Evolutionary conservation across 2,329 filamentous ascomycete genomes (phyloP).

Genomic region (Ascochyta rabiei): DNA sequence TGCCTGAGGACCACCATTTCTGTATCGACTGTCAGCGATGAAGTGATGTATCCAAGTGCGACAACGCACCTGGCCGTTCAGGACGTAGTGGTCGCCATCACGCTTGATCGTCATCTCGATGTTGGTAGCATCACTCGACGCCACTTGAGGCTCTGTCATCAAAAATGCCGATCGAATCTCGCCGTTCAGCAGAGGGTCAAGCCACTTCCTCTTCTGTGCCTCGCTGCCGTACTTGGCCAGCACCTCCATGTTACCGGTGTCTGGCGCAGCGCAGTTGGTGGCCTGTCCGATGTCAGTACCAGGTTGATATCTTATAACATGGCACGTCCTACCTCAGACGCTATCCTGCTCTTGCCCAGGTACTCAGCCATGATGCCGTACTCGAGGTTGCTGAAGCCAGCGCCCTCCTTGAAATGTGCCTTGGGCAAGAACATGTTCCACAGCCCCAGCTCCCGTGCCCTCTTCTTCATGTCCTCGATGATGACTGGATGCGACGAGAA

Average conservation of each 20-base stretch:
- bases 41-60: no score
- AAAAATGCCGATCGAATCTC: slow-evolving; percentile 88
- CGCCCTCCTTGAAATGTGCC: slow-evolving; percentile 93
- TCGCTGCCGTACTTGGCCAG: slow-evolving; percentile 89
- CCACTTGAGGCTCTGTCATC: slow-evolving; percentile 91
- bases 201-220: slow-evolving; percentile 82
- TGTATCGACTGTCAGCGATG: slow-evolving; percentile 44
- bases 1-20: slow-evolving; percentile 99
- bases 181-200: slow-evolving; percentile 79
- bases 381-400: slow-evolving; percentile 93
- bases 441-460: slow-evolving; percentile 80
- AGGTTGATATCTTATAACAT: neutral
- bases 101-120: slow-evolving; percentile 82
- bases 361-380: slow-evolving; percentile 98
- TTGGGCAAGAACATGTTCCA: slow-evolving; percentile 99
- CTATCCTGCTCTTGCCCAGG: slow-evolving; percentile 82
- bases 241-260: slow-evolving; percentile 96
- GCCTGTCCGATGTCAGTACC: slow-evolving; percentile 52
- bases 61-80: slow-evolving; percentile 77
- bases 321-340: slow-evolving; percentile 48
- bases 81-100: slow-evolving; percentile 86
- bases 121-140: slow-evolving; percentile 90
- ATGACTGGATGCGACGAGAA: slow-evolving; percentile 80
- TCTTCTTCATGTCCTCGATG: slow-evolving; percentile 86
- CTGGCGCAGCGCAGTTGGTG: slow-evolving; percentile 87